Percentiles rank a stretch among this genome's conserved stretches.
These are phyloP conservation scores for Rhizophlyctis rosea DNA, from an alignment of 192 early-diverging fungal species.

Conservation along the genomic window DNA sequence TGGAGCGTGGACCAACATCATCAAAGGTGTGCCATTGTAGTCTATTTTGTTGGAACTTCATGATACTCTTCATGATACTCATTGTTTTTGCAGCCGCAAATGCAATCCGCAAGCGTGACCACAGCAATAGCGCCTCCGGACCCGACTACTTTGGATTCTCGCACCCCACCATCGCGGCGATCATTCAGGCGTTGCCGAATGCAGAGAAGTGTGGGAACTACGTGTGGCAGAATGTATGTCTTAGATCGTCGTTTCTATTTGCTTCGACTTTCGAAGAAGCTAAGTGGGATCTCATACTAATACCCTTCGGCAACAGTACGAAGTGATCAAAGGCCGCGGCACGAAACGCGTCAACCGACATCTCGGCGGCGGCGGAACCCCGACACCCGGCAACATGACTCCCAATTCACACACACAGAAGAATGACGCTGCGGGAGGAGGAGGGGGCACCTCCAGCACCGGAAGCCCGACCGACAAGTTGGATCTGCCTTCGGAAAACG, in stretches of 20 bases:
- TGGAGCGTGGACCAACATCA: conserved; percentile 84
- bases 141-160: conserved; percentile 92
- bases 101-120: conserved; percentile 71
- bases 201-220: conserved; percentile 71
- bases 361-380: no score
- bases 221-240: conserved; percentile 37
- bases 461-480: no score
- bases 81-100: conserved; percentile 54
- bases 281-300: no score
- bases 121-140: conserved; percentile 78
- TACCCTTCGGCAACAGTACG: no score
- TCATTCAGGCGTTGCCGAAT: conserved; percentile 85
- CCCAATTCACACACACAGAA: no score
- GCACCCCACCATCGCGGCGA: conserved; percentile 76
- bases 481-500: no score
- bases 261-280: no score
- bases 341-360: conserved; percentile 23
- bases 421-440: no score
- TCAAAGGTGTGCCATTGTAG: conserved; percentile 46
- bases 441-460: no score
- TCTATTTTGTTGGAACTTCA: no score
- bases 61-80: no score
- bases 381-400: no score
- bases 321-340: conserved; percentile 31
- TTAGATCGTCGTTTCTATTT: neutral